Evolutionary conservation across 257 asterid genomes (phyloP), one percentile per base, ranked within the genome.

Genomic region (Verbascum thapsus): DNA sequence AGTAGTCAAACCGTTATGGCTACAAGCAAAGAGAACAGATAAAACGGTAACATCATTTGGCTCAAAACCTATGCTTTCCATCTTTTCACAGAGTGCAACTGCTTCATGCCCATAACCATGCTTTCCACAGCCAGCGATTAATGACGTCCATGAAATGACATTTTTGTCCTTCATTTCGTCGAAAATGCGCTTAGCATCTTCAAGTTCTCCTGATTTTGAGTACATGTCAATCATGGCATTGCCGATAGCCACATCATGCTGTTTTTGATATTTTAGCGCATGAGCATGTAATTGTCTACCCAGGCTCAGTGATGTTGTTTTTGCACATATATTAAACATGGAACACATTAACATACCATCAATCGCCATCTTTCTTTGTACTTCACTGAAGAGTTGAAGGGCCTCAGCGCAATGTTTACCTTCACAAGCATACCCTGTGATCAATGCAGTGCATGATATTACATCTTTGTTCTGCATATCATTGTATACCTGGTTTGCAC

Each of bases 181-280:
- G 40, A 82, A 85, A 19, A 80, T 75, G n/a, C n/a, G 66, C 51
- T 66, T 67, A 5, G 87, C 87, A 48, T 74, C 81, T 48, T 64
- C 60, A 8, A 85, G 65, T 8, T 66, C 79, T 53, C 94, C 94
- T 6, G 83, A 73, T 71, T 82, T 82, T n/a, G 89, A 70, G 60
- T 85, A 85, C 94, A 85, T 80, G 67, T 80, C 89, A 48, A 85
- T 77, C 58, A 85, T 64, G 8, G 79, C 79, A 59, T 85, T 83
- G 64, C 72, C 60, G 53, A 72, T 35, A 12, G 81, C 81, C 11
- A 60, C 20, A 66, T 79, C 83, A 15, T 32, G 56, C 19, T 51
- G 66, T 64, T 45, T 69, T 17, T 63, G 76, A 57, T 43, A 59
- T 73, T 82, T 82, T 48, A 79, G 19, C 5, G 51, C 68, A 58